These are phyloP conservation scores for Trypanosoma caninum DNA, from an alignment of 208 protist genomes.

Conservation along the genomic window DNA sequence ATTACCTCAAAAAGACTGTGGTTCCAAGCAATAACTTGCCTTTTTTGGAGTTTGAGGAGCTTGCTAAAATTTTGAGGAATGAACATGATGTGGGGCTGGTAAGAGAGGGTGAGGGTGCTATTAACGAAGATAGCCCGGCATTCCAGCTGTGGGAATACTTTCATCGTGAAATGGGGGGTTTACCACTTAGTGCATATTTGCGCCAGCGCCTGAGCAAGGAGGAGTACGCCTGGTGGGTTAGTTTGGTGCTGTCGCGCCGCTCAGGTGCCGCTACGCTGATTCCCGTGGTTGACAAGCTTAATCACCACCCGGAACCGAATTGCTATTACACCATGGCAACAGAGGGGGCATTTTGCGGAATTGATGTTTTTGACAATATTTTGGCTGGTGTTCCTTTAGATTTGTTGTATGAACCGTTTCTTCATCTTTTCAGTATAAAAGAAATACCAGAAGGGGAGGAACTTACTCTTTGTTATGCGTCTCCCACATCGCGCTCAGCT, in stretches of 20 bases:
- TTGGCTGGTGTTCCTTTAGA: slow-evolving; percentile 68
- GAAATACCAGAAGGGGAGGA: slow-evolving; percentile 64
- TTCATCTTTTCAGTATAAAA: slow-evolving; percentile 73
- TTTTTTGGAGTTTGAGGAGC: slow-evolving; percentile 41
- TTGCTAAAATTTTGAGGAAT: slow-evolving; percentile 28
- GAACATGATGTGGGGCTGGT: not conserved
- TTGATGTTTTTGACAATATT: slow-evolving; percentile 85
- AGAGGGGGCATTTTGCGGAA: slow-evolving; percentile 50
- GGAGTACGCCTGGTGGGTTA: slow-evolving; percentile 83
- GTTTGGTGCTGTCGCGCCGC: slow-evolving; percentile 69
- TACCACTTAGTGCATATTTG: slow-evolving; percentile 54
- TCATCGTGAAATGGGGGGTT: slow-evolving; percentile 51
- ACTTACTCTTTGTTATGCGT: slow-evolving; percentile 75
- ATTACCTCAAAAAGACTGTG: slow-evolving; percentile 70
- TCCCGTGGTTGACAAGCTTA: slow-evolving; percentile 82
- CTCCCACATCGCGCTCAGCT: slow-evolving; percentile 31
- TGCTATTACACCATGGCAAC: slow-evolving; percentile 80
- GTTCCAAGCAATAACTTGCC: slow-evolving; percentile 69
- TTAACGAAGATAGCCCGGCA: slow-evolving; percentile 29
- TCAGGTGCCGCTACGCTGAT: slow-evolving; percentile 54
- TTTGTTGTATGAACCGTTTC: slow-evolving; percentile 69
- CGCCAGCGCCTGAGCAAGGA: slow-evolving; percentile 34
- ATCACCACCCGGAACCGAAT: slow-evolving; percentile 76
- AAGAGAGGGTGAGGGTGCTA: not conserved
- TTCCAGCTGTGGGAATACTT: slow-evolving; percentile 61